These are phyloP conservation scores for Ophiognomonia clavigignenti-juglandacearum DNA, from an alignment of 2,329 filamentous ascomycete genomes.

Conservation along the genomic window DNA sequence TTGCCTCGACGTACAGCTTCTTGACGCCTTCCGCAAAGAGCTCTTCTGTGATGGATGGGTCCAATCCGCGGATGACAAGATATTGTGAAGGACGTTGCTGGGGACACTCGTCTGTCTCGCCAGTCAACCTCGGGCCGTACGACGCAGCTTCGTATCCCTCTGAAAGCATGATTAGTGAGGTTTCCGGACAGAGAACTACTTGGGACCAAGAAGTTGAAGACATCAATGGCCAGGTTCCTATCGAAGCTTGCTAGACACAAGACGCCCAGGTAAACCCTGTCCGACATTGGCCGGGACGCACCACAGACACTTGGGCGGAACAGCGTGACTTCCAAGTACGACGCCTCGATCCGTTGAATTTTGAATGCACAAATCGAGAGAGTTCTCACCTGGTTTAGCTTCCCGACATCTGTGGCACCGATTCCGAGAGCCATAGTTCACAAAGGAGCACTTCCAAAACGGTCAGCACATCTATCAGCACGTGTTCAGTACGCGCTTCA, in stretches of 20 bases:
- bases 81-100: constrained; percentile 65
- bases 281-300: too few species aligned
- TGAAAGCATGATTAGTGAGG: neutral
- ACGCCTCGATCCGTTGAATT: neutral
- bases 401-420: constrained; percentile 56
- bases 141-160: constrained; percentile 19
- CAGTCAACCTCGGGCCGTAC: constrained; percentile 33
- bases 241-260: too few species aligned
- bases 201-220: too few species aligned
- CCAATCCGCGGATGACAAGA: constrained; percentile 67
- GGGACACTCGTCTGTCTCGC: constrained; percentile 38
- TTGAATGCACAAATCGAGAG: neutral
- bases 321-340: too few species aligned
- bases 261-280: too few species aligned
- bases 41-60: constrained; percentile 66
- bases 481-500: too few species aligned
- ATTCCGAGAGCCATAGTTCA: constrained; percentile 51
- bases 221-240: too few species aligned
- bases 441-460: constrained; percentile 41
- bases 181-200: too few species aligned
- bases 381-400: constrained; percentile 42
- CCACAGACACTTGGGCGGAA: too few species aligned
- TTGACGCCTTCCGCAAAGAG: constrained; percentile 67
- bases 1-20: constrained; percentile 59
- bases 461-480: neutral